These are phyloP conservation scores for Boechera divaricarpa DNA, from an alignment of 345 rosid species.

Conservation along the genomic window DNA sequence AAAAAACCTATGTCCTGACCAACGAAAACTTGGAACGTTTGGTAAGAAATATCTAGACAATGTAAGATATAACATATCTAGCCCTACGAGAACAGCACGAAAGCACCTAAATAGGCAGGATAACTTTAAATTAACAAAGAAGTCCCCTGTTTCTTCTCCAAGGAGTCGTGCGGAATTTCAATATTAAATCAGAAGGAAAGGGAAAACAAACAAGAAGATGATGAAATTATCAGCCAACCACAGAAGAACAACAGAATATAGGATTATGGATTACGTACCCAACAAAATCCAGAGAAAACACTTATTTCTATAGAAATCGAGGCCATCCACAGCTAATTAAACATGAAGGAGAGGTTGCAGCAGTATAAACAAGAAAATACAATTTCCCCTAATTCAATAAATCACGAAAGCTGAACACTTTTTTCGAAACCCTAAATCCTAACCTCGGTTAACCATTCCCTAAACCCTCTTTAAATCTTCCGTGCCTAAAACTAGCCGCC, in stretches of 20 bases:
- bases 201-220: background rate
- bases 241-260: background rate
- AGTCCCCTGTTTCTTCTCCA: background rate
- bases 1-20: background rate
- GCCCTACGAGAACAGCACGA: background rate
- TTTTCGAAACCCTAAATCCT: slow-evolving; percentile 39
- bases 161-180: background rate
- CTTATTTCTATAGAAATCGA: background rate
- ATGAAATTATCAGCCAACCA: background rate
- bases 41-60: background rate
- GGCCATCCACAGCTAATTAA: background rate
- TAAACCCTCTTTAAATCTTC: slow-evolving; percentile 29
- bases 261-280: background rate
- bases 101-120: background rate
- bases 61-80: background rate
- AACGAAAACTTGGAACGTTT: background rate
- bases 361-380: background rate
- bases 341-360: background rate
- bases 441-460: slow-evolving; percentile 11
- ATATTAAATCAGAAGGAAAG: background rate
- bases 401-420: slow-evolving; percentile 14
- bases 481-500: slow-evolving; percentile 11
- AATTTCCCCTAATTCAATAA: slow-evolving; percentile 16
- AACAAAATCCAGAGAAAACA: slow-evolving; percentile 4
- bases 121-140: slow-evolving; percentile 3